Evolutionary conservation across 2,329 filamentous ascomycete species (phyloP), one percentile per base, ranked within the genome.

Genomic region (Ceratocystis papillata): DNA sequence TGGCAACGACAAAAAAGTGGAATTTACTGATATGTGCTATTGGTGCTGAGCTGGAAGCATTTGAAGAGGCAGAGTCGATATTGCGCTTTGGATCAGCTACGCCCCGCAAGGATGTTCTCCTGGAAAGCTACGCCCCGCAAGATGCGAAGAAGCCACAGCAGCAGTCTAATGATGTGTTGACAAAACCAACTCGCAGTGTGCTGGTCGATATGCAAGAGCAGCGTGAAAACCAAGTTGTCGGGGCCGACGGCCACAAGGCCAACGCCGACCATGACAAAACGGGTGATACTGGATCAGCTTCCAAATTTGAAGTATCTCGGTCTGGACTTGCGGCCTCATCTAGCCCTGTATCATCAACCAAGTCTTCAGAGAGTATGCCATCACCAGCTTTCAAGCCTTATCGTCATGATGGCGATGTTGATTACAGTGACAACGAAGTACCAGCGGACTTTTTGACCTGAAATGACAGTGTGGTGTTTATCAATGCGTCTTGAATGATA

Each of bases 1-100:
- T 80, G 1, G 86, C 86, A 0, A 83, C 88, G 68, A 76, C 78
- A 1, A 82, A 82, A 66, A 79, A 81, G 17, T 93, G 89, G 88
- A 91, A 87, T 66, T 76, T 92, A 17, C 78, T 93, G 20, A 85
- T 91, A 3, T 88, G 84, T 63, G 88, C 87, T 10, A 84, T 93
- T 44, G 87, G 88, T 0, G 88, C 89, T 0, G 89, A 90, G 73
- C 72, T 88, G 1, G 85, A 87, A 67, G 86, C 86, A 1, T 85
- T 89, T 68, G 76, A 76, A 41, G 81, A 86, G 70, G 85, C 85
- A 0, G 79, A 81, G 70, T 74, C 77, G 2, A 77, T 89, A 53
- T 75, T 89, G n/a, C 72, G 71, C 6, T 73, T 71, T 5, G 75
- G 74, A 3, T 70, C 79, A 44, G 72, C 70, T 3, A 70, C 69